A percentile compares a stretch with the other conserved stretches of the same genome.
Conservation (phyloP, 2,329 filamentous ascomycete species). For the Sporothrix inflata region DNA sequence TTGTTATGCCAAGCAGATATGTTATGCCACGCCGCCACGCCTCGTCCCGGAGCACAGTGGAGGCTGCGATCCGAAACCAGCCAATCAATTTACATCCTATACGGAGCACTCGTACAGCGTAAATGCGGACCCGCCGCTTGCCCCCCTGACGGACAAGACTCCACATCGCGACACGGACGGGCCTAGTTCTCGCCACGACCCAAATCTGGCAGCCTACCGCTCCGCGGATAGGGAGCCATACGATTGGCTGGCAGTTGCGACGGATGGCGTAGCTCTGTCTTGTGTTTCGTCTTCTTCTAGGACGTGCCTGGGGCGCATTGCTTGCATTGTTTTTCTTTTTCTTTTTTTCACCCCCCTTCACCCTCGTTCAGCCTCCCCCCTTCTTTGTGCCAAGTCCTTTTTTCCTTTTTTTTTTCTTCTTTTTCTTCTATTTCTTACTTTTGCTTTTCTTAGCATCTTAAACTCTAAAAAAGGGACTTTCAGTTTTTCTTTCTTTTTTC, state of each 20-base stretch:
- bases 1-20: too few species aligned
- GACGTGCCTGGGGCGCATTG: too few species aligned
- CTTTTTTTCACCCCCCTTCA: too few species aligned
- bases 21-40: constrained; percentile 2
- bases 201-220: not conserved
- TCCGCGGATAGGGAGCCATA: not conserved
- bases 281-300: too few species aligned
- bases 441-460: not conserved
- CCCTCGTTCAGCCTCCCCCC: too few species aligned
- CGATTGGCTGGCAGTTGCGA: not conserved
- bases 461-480: too few species aligned
- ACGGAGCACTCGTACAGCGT: constrained; percentile 3
- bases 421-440: not conserved
- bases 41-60: not conserved
- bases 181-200: not conserved
- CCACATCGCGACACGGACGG: not conserved
- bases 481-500: too few species aligned
- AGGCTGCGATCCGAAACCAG: not conserved
- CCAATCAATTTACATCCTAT: constrained; percentile 23
- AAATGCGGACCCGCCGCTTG: not conserved
- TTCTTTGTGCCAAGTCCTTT: not conserved
- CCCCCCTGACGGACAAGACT: not conserved
- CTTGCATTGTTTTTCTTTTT: too few species aligned
- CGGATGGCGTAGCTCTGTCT: too few species aligned
- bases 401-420: not conserved